Conservation (phyloP, 257 asterid species). For the Pogostemon cablin region DNA sequence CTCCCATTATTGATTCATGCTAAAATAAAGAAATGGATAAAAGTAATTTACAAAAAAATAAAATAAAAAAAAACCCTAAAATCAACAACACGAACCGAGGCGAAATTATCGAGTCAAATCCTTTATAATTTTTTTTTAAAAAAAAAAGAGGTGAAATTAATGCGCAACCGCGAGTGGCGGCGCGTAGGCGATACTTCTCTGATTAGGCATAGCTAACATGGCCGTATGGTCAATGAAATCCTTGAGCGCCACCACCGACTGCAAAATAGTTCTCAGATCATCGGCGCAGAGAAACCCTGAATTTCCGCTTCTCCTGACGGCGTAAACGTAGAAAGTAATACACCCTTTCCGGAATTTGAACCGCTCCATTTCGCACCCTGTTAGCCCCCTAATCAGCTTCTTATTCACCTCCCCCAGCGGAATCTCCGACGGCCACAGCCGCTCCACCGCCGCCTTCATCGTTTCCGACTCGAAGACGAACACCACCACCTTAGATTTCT, state of each 20-base stretch:
- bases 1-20: no score
- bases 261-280: slow-evolving; percentile 68
- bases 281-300: slow-evolving; percentile 68
- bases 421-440: slow-evolving; percentile 84
- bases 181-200: slow-evolving; percentile 68
- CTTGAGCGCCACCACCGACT: slow-evolving; percentile 76
- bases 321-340: slow-evolving; percentile 86
- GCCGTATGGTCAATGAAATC: slow-evolving; percentile 99
- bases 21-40: no score
- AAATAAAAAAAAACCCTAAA: no score
- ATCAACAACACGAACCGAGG: no score
- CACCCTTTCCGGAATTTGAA: slow-evolving; percentile 93
- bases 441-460: slow-evolving; percentile 59
- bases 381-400: slow-evolving; percentile 70
- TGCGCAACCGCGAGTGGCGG: slow-evolving; percentile 72
- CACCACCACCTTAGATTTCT: slow-evolving; percentile 75
- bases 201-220: slow-evolving; percentile 97
- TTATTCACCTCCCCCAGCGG: slow-evolving; percentile 91
- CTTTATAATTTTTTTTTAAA: no score
- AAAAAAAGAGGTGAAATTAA: slow-evolving; percentile 31
- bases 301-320: slow-evolving; percentile 68
- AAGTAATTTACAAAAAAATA: no score
- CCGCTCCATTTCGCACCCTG: slow-evolving; percentile 83
- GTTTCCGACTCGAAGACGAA: slow-evolving; percentile 87
- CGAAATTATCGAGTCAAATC: slow-evolving; percentile 38